Conservation (phyloP, 139 green algal genomes). For the Medakamo hakoo region DNA sequence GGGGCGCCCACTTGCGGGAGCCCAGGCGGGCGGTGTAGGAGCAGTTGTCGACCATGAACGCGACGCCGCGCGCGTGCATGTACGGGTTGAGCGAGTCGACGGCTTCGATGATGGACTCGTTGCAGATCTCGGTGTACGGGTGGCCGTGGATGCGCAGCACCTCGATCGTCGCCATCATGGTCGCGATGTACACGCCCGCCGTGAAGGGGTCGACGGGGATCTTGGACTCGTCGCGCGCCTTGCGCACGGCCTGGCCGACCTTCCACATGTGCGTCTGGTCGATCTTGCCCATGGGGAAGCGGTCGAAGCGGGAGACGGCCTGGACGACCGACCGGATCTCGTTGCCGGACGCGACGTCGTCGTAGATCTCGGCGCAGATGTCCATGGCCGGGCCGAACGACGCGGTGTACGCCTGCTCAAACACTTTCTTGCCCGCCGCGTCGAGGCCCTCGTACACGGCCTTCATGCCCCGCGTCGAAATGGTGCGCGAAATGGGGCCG, state of each 20-base stretch:
- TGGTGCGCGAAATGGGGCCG: constrained; percentile 81
- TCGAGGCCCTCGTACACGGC: constrained; percentile 82
- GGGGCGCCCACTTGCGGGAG: constrained; percentile 90
- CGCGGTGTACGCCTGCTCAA: constrained; percentile 75
- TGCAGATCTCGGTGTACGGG: constrained; percentile 97
- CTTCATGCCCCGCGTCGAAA: constrained; percentile 91
- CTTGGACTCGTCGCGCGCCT: constrained; percentile 57
- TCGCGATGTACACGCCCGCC: constrained; percentile 93
- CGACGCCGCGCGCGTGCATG: constrained; percentile 97
- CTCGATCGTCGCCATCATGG: constrained; percentile 96
- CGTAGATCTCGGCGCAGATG: constrained; percentile 96
- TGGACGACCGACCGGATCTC: constrained; percentile 96
- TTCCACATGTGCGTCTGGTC: constrained; percentile 97
- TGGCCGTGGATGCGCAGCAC: constrained; percentile 85
- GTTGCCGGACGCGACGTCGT: constrained; percentile 95
- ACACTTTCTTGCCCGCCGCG: constrained; percentile 71
- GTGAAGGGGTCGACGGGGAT: constrained; percentile 98
- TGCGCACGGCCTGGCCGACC: constrained; percentile 78
- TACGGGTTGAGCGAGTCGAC: constrained; percentile 98
- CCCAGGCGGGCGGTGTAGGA: constrained; percentile 97
- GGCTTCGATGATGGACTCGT: constrained; percentile 69
- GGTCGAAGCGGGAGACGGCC: constrained; percentile 73
- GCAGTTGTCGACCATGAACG: constrained; percentile 99
- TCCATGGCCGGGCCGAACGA: constrained; percentile 82
- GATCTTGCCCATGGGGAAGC: constrained; percentile 98